Conservation (phyloP, 257 asterid genomes). For the Forsythia suspensa region DNA sequence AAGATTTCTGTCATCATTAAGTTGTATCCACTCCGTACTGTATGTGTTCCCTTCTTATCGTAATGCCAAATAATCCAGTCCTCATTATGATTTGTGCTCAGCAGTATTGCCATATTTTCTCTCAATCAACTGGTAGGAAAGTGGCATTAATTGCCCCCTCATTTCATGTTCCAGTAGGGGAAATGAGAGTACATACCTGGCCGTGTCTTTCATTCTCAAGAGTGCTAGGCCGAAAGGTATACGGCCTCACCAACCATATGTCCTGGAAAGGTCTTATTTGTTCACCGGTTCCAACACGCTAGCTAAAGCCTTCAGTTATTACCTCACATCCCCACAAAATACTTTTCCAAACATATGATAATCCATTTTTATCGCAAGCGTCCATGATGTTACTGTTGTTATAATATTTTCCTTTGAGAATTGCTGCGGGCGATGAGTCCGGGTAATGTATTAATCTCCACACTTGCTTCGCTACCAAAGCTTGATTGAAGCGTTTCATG, state of each 20-base stretch:
- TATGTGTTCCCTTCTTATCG: background rate
- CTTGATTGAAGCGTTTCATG: background rate
- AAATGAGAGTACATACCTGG: too few species aligned
- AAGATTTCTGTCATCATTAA: background rate
- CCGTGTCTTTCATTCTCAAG: background rate
- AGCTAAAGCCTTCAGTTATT: background rate
- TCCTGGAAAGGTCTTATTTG: background rate
- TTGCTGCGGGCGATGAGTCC: background rate
- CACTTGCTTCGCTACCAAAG: background rate
- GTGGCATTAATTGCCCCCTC: background rate
- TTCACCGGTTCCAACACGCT: background rate
- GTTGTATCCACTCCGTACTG: background rate
- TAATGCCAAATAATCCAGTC: background rate
- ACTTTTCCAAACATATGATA: background rate
- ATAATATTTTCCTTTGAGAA: background rate
- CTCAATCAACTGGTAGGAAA: background rate
- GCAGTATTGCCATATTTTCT: background rate
- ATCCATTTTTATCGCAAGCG: background rate
- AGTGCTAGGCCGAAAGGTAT: background rate
- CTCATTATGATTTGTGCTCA: background rate
- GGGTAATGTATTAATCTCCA: background rate
- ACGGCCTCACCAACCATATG: background rate
- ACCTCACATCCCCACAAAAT: background rate
- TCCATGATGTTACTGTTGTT: background rate
- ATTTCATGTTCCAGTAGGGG: background rate